These are phyloP conservation scores for Aspergillus flavus DNA, from an alignment of 2,329 filamentous ascomycete species.

Conservation along the genomic window DNA sequence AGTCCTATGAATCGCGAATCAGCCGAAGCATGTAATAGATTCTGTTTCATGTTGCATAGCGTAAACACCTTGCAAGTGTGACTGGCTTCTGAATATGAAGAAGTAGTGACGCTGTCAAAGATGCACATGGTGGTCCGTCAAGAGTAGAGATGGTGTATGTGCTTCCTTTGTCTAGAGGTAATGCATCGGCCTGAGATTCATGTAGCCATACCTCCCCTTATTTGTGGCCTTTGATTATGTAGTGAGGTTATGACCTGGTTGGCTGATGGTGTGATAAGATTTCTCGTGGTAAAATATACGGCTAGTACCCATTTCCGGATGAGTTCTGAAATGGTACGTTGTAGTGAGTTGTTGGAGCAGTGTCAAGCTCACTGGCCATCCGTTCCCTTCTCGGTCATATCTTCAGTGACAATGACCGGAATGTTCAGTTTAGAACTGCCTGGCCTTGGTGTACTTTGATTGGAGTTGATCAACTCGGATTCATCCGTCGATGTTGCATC, in stretches of 20 bases:
- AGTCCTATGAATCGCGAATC: not conserved
- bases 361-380: not conserved
- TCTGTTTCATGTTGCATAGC: not conserved
- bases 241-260: not conserved
- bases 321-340: not conserved
- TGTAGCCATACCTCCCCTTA: not conserved
- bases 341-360: not conserved
- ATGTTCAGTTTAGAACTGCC: slow-evolving; percentile 13
- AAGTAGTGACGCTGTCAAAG: not conserved
- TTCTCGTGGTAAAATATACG: not conserved
- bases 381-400: slow-evolving; percentile 4
- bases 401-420: slow-evolving; percentile 25
- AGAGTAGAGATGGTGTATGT: not conserved
- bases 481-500: not conserved
- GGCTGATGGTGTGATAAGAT: not conserved
- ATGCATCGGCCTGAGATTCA: not conserved
- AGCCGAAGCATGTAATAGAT: not conserved
- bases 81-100: not conserved
- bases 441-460: not conserved
- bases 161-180: not conserved
- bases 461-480: not conserved
- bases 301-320: not conserved
- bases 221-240: not conserved
- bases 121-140: not conserved
- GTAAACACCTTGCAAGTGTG: no score